A percentile compares a stretch with the other conserved stretches of the same genome.
Conservation (phyloP, 2,329 filamentous ascomycete species). For the Aspergillus latus region DNA sequence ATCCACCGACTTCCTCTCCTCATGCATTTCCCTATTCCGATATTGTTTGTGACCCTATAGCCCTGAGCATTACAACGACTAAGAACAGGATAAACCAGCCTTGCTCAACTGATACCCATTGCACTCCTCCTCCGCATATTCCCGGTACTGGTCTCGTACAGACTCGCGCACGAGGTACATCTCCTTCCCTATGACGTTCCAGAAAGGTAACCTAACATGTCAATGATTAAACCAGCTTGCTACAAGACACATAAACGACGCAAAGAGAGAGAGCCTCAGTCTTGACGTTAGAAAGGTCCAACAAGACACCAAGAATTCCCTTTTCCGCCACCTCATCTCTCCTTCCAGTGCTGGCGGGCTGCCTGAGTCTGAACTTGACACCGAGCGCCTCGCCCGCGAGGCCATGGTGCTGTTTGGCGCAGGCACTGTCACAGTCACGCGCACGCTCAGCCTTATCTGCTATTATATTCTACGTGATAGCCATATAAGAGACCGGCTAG, state of each 20-base stretch:
- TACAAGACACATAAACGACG: background rate
- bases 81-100: too few relatives aligned
- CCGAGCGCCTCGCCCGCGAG: background rate
- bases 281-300: background rate
- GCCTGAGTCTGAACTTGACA: background rate
- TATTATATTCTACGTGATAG: slow-evolving; percentile 7
- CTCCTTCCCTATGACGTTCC: background rate
- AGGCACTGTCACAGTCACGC: background rate
- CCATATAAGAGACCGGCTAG: slow-evolving; percentile 16
- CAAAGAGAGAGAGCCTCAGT: background rate
- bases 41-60: too few relatives aligned
- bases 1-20: background rate
- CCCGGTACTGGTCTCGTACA: background rate
- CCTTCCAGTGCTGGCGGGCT: background rate
- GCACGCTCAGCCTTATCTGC: background rate
- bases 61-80: too few relatives aligned
- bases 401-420: background rate
- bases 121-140: too few relatives aligned
- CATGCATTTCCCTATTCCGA: too few relatives aligned
- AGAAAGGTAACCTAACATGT: background rate
- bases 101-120: too few relatives aligned
- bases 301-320: background rate
- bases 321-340: background rate
- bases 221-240: background rate
- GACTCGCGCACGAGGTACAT: background rate